Base-by-base conservation (phyloP, 176 grass and related monocot genomes). In the Phoenix dactylifera region DNA sequence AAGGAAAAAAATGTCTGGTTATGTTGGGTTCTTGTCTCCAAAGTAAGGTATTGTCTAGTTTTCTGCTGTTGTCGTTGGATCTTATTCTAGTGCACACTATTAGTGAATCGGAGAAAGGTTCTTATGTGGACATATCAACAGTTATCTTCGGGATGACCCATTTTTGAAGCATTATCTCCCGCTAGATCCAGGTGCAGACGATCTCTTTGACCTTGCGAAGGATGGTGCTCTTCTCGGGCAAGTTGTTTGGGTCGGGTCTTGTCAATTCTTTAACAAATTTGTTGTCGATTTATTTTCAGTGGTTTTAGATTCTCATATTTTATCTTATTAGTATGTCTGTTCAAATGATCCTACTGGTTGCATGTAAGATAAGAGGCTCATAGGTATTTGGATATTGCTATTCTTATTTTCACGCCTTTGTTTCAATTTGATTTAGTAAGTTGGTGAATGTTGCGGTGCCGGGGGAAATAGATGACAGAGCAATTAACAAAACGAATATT, bases 401-500 rank as follows among this genome's bases (percentile, higher is more conserved):
- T 29, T 4, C 28, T 0, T 29, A 29, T 29, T 29, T 29, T 29
- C 5, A 29, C 5, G 28, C 28, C 6, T 29, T 29, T 0, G 28
- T 29, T 68, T 57, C 72, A 20, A 63, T 80, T 78, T 82, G 26
- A 67, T 73, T 80, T 29, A 97, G 92, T 64, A 97, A 97, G 64
- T 62, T 97, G 92, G 88, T 97, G 69, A 97, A 96, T 77, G 72
- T 97, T 50, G 87, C 92, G 60, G 92, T 91, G 54, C 83, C 55
- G 87, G 87, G n/a, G 65, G 91, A 83, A 55, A 97, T 97, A 72
- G 92, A 91, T 78, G 92, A 97, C 78, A 88, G 87, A 74, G 92
- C 92, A 64, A 91, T 97, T 67, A n/a, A 97, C 80, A 70, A 97
- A 97, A 80, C 80, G 83, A 77, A 78, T 91, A 59, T 80, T 97